Base-by-base conservation (phyloP, 2,329 filamentous ascomycete species). In the Myriosclerotinia scirpicola region DNA sequence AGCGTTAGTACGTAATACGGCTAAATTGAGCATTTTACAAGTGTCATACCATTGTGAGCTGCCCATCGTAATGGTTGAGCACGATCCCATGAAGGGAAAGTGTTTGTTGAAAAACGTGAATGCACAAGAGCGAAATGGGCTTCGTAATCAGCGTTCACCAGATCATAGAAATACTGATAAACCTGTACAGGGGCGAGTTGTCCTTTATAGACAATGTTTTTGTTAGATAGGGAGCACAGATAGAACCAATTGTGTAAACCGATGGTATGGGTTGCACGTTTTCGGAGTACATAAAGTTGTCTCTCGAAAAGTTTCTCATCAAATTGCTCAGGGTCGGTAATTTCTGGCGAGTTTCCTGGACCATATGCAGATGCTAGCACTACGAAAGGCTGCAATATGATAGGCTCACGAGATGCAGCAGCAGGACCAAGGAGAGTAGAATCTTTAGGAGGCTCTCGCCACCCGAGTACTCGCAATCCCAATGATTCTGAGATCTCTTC, bases 241-340 rank as follows among this genome's bases (percentile, higher is more conserved):
- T 98, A 98, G 84, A 98, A 98, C 94, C 94, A 98, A 80, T 97
- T 97, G 80, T 96, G 92, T 66, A 97, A 85, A 68, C 94, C 93
- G 77, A 97, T 95, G 75, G 92, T 90, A 82, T 97, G 93, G 58
- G 93, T 97, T 64, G 93, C 90, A 75, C 93, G 91, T 85, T 99
- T 99, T 77, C 94, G 90, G 73, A 99, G 86, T 70, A 98, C 85
- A 79, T 94, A 99, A 65, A 99, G 85, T 82, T 97, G 94, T 75
- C 90, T 88, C 83, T 98, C 95, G 78, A 98, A 98, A 70, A 87
- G 85, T 72, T 87, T 86, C 76, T 92, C 90, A 78, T 97, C 90
- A 79, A 96, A 97, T 75, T 86, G 82, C 75, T 92, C 87, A 67
- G 88, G 84, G 78, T 96, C 92, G 70, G 89, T 91, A 73, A 83